These are phyloP conservation scores for Kwoniella heveanensis DNA, from an alignment of 768 basidiomycete species.

Conservation along the genomic window DNA sequence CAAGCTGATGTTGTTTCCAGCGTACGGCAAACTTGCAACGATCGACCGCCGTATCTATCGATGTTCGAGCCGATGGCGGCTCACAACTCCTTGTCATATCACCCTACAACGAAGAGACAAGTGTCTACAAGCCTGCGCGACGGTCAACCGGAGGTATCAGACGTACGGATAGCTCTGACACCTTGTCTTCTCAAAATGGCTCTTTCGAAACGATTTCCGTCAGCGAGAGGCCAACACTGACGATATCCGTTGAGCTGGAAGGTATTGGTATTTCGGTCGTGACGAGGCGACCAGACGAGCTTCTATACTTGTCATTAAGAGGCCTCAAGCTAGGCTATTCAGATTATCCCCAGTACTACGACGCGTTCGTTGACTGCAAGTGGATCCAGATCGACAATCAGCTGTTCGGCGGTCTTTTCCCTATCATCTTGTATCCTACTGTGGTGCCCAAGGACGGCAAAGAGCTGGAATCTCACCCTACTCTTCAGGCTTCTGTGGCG, in stretches of 20 bases:
- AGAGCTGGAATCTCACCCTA: constrained; percentile 79
- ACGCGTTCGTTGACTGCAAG: constrained; percentile 78
- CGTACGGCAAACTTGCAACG: constrained; percentile 57
- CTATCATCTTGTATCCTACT: constrained; percentile 91
- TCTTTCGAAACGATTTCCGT: constrained; percentile 80
- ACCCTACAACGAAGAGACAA: constrained; percentile 79
- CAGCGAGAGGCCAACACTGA: constrained; percentile 69
- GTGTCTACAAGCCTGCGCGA: constrained; percentile 79
- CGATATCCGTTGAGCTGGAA: constrained; percentile 73
- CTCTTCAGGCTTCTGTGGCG: constrained; percentile 81
- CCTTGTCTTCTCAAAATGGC: constrained; percentile 61
- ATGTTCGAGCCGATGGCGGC: constrained; percentile 84
- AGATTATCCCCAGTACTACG: constrained; percentile 74
- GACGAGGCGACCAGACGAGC: constrained; percentile 82
- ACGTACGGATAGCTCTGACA: constrained; percentile 69
- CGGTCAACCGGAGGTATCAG: constrained; percentile 59
- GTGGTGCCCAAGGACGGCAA: constrained; percentile 68
- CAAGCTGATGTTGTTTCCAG: constrained; percentile 8
- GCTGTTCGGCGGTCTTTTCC: constrained; percentile 90
- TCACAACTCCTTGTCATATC: constrained; percentile 84
- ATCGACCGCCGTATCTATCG: constrained; percentile 75
- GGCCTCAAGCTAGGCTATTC: constrained; percentile 81
- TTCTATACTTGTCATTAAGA: constrained; percentile 80
- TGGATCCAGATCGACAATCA: constrained; percentile 95
- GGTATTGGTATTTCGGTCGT: constrained; percentile 91